These are phyloP conservation scores for Colletotrichum eleusines DNA, from an alignment of 2,329 filamentous ascomycete species.

Conservation along the genomic window DNA sequence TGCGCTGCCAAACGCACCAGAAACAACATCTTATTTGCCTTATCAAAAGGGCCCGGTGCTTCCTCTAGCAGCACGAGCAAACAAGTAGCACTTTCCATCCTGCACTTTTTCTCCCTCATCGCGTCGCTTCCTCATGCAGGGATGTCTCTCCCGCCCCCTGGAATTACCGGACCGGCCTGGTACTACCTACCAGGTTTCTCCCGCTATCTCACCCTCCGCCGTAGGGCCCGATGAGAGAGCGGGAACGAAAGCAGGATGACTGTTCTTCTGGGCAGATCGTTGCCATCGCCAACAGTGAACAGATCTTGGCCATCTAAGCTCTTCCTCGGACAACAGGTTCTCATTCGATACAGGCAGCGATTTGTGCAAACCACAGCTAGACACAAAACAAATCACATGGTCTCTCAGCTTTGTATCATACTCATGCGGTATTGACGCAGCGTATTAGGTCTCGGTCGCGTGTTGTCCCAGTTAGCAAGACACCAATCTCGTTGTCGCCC, in stretches of 20 bases:
- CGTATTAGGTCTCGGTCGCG: constrained; percentile 12
- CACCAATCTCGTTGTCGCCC: constrained; percentile 36
- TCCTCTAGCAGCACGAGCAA: not conserved
- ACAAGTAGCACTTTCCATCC: not conserved
- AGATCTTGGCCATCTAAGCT: constrained; percentile 12
- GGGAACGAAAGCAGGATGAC: not conserved
- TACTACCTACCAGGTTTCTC: constrained; percentile 10
- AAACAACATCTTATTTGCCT: constrained; percentile 1
- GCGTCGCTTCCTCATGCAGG: constrained; percentile 29
- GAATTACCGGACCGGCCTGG: not conserved
- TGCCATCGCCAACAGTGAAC: constrained; percentile 11
- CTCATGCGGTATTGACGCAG: not conserved
- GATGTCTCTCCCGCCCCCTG: constrained; percentile 22
- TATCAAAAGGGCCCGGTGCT: not conserved
- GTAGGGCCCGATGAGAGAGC: constrained; percentile 14
- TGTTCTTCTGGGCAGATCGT: constrained; percentile 9
- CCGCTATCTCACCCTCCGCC: constrained; percentile 4
- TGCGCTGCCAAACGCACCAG: not conserved
- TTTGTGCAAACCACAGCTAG: not conserved
- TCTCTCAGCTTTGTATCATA: not conserved
- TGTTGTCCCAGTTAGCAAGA: constrained; percentile 28
- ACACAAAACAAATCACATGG: not conserved
- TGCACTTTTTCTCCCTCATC: constrained; percentile 19
- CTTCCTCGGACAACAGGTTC: not conserved
- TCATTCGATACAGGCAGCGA: not conserved